phyloP scores from a whole-genome alignment of 305 asterid species.

The Rubia tinctorum region DNA sequence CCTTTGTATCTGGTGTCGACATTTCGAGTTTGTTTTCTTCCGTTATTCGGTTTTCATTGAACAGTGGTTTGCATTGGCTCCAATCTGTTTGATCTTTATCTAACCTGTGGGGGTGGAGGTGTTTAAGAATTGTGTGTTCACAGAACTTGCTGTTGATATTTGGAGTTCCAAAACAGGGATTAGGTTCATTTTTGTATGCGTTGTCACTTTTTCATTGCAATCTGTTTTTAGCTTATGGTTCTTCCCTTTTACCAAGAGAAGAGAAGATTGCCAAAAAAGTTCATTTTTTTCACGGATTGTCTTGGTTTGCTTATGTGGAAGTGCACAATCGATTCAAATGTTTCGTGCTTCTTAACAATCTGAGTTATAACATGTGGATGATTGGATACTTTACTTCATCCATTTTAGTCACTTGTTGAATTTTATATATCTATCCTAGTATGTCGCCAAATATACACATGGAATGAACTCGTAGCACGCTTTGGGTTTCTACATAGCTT shows the following conservation, averaged over 20 bases:
- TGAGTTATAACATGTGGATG: not conserved
- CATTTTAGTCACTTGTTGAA: not conserved
- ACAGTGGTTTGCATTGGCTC: not conserved
- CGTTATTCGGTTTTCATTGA: not conserved
- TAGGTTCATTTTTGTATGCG: not conserved
- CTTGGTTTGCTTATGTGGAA: conserved; percentile 1
- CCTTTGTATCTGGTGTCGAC: not conserved
- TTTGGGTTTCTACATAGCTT: not conserved
- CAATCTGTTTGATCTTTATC: not conserved
- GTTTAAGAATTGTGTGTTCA: too few species aligned
- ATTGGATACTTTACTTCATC: not conserved
- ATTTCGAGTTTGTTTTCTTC: not conserved
- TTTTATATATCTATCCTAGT: not conserved
- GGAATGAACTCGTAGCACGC: not conserved
- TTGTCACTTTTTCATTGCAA: not conserved
- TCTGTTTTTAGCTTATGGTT: not conserved
- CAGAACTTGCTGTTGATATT: not conserved
- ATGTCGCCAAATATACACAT: not conserved
- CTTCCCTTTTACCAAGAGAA: not conserved
- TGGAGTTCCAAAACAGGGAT: not conserved
- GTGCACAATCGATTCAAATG: not conserved
- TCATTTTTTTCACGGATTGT: not conserved
- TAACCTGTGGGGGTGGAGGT: not conserved
- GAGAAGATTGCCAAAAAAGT: not conserved
- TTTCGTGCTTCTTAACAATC: not conserved